Base-by-base conservation (phyloP, 2,329 filamentous ascomycete genomes). In the Pseudogymnoascus sp. region DNA sequence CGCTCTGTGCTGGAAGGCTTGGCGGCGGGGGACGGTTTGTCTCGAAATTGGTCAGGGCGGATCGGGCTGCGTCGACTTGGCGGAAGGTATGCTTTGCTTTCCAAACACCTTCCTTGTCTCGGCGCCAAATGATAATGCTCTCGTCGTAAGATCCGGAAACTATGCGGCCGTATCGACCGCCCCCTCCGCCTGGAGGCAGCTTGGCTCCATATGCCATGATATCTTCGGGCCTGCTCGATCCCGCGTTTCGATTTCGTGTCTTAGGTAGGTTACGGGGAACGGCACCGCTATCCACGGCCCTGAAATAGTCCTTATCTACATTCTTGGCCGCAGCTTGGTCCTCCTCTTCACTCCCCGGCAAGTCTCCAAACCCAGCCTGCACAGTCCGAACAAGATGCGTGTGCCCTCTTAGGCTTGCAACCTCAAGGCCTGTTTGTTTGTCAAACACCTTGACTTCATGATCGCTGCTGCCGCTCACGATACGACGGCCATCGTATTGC, bases 61-160 rank as follows among this genome's bases (percentile, higher is more conserved):
- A 78, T 1, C 77, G 75, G 0, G 84, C 82, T 1, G 86, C 88
- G 64, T 90, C 87, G 71, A 90, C 88, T 73, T 96, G 91, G 40
- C 86, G 83, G 8, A 96, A 80, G 51, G 85, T 84, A 68, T 93
- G 90, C 36, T 86, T 86, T 62, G 87, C 85, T 68, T 87, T 87
- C 93, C 95, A 97, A 26, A 89, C 84, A 2, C 93, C 93, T 68
- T 95, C 87, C 68, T 86, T 84, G 67, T 96, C 89, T 66, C 91
- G 87, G 69, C 90, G 88, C 95, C 95, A 99, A 64, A 99, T 90
- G 68, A 97, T 93, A 69, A 99, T 91, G 10, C 87, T 93, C 77
- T 96, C 91, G 69, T 99, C 95, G 69, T 99, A 99, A 0, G 92
- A 96, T 2, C 95, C 95, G 5, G 93, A 97, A 3, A 99, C 91